Percentiles rank a stretch among this genome's conserved stretches.
phyloP scores from a whole-genome alignment of 2,329 filamentous ascomycete species.

The Fusarium sp. region DNA sequence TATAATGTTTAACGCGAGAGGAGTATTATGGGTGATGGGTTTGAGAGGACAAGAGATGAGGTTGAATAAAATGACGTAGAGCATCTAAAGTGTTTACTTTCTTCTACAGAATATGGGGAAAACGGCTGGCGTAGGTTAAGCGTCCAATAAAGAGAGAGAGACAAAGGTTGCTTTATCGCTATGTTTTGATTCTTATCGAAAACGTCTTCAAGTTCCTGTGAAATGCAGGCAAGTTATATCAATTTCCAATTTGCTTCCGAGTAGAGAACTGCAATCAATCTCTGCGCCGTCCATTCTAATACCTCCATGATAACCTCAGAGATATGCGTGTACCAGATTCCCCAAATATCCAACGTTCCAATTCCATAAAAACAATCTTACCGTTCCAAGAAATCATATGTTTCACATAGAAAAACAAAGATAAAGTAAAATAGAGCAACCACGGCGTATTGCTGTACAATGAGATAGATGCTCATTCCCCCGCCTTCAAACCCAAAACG shows the following conservation, averaged over 20 bases:
- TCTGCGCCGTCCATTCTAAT: not conserved
- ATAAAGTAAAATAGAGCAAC: not conserved
- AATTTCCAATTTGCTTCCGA: not conserved
- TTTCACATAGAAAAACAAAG: not conserved
- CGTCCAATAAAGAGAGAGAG: not conserved
- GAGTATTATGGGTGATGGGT: not conserved
- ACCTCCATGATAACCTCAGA: no score
- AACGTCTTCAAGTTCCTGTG: not conserved
- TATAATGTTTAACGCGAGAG: not conserved
- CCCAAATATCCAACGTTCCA: not conserved
- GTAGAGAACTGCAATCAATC: not conserved
- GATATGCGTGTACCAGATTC: not conserved
- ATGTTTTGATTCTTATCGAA: not conserved
- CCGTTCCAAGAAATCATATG: not conserved
- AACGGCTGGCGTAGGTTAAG: not conserved
- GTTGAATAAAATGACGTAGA: conserved; percentile 34
- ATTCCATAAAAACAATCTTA: conserved; percentile 13
- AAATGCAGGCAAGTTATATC: no score
- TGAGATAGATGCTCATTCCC: conserved; percentile 5
- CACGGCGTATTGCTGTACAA: conserved; percentile 18
- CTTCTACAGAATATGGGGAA: not conserved
- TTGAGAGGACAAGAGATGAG: conserved; percentile 4
- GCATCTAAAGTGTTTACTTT: not conserved
- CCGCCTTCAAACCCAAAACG: conserved; percentile 15
- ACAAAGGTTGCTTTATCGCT: not conserved